Conservation (phyloP, 768 basidiomycete genomes). For the Tylopilus vinaceipallidus region DNA sequence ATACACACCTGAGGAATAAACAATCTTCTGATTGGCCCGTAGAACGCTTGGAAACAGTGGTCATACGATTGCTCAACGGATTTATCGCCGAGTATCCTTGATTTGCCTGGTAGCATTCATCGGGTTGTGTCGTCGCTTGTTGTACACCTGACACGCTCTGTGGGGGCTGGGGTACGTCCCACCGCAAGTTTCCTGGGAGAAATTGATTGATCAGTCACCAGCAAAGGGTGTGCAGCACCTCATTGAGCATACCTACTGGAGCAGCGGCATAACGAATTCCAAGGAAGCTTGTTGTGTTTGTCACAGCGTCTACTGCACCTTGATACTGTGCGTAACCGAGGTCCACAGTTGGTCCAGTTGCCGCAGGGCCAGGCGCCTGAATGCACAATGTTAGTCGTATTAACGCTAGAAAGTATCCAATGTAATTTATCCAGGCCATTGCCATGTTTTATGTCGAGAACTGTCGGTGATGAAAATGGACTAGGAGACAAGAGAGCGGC, state of each 20-base stretch:
- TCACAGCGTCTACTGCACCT: neutral
- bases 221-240: neutral
- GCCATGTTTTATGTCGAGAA: no score
- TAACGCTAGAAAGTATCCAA: no score
- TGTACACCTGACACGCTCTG: neutral
- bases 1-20: conserved; percentile 6
- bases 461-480: no score
- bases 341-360: neutral
- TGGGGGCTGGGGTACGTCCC: conserved; percentile 1
- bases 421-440: no score
- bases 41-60: neutral
- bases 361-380: neutral
- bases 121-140: neutral
- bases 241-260: neutral
- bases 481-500: no score
- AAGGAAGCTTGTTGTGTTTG: neutral
- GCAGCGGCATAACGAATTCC: conserved; percentile 7
- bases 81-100: neutral
- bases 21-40: conserved; percentile 1
- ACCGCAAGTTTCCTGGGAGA: conserved; percentile 5
- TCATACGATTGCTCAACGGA: neutral
- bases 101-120: neutral
- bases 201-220: neutral
- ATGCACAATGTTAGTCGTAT: no score
- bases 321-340: conserved; percentile 9